phyloP scores from a whole-genome alignment of 2,329 filamentous ascomycete species.

The Diplodia sapinea region DNA sequence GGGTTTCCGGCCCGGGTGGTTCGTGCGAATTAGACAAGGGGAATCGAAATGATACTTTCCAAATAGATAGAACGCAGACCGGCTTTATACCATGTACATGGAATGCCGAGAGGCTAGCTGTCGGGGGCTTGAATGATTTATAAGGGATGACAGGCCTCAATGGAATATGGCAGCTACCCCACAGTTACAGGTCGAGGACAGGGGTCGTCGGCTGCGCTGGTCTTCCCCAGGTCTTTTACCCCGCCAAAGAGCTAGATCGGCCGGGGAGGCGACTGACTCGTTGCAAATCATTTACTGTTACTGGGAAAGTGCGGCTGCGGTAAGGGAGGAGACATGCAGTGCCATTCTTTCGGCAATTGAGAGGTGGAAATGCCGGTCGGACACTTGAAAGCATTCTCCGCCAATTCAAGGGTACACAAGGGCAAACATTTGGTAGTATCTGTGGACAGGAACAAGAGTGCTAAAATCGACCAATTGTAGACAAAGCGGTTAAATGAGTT shows the following conservation, averaged over 20 bases:
- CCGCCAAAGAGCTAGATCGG: slow-evolving; percentile 3
- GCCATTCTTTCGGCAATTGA: slow-evolving; percentile 14
- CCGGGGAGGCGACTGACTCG: slow-evolving; percentile 1
- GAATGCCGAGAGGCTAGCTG: neutral
- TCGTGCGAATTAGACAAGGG: neutral
- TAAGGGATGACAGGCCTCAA: neutral
- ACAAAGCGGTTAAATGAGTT: neutral
- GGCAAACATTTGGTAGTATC: neutral
- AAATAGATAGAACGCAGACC: neutral
- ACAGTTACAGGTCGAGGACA: neutral
- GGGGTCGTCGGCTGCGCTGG: slow-evolving; percentile 8
- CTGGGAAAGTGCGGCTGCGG: neutral
- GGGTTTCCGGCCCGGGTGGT: neutral
- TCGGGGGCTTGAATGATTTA: neutral
- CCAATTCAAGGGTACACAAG: neutral
- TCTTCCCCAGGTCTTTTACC: slow-evolving; percentile 17
- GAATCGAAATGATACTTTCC: neutral
- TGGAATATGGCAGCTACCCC: neutral
- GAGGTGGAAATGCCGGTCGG: slow-evolving; percentile 1
- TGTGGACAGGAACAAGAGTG: neutral
- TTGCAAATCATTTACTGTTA: neutral
- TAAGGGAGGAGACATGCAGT: neutral
- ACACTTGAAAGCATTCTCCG: neutral
- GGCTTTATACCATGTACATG: neutral
- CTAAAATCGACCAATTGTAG: neutral